Percentiles rank a stretch among this genome's conserved stretches.
Conservation (phyloP, 2,329 filamentous ascomycete genomes). For the Graphiopsis chlorocephala region DNA sequence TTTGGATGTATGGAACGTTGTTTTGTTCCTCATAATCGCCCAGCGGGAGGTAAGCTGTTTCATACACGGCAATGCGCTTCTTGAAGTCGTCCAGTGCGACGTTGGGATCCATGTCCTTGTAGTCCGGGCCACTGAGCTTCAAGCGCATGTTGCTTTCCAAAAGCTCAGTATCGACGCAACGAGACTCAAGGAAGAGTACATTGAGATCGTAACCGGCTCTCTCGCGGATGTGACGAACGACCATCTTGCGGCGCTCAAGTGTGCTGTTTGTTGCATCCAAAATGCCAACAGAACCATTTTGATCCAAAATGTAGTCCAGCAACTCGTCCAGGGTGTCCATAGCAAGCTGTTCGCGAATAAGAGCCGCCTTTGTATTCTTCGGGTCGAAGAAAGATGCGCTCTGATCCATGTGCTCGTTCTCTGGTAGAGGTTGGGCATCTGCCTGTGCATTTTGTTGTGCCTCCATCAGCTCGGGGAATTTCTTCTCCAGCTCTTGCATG, state of each 20-base stretch:
- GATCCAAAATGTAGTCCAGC: slow-evolving; percentile 78
- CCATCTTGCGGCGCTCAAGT: slow-evolving; percentile 73
- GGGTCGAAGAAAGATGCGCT: slow-evolving; percentile 94
- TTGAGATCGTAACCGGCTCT: slow-evolving; percentile 82
- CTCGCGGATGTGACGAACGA: slow-evolving; percentile 72
- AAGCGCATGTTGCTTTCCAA: slow-evolving; percentile 96
- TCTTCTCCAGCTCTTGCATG: slow-evolving; percentile 25
- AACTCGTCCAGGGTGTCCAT: slow-evolving; percentile 90
- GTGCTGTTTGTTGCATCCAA: slow-evolving; percentile 98
- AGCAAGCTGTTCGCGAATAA: slow-evolving; percentile 85
- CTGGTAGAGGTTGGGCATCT: slow-evolving; percentile 4
- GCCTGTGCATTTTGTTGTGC: slow-evolving; percentile 10
- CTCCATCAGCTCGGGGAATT: slow-evolving; percentile 15
- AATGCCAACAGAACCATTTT: slow-evolving; percentile 87
- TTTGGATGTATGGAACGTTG: slow-evolving; percentile 92
- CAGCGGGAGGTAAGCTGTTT: slow-evolving; percentile 88
- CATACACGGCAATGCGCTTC: slow-evolving; percentile 85
- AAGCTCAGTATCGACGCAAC: slow-evolving; percentile 79
- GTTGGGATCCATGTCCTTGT: slow-evolving; percentile 85
- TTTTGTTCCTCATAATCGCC: slow-evolving; percentile 76
- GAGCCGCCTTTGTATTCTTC: slow-evolving; percentile 75
- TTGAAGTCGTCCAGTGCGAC: slow-evolving; percentile 88
- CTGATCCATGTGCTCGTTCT: slow-evolving; percentile 68
- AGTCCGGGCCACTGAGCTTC: slow-evolving; percentile 93
- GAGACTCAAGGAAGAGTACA: slow-evolving; percentile 91